A percentile compares a stretch with the other conserved stretches of the same genome.
phyloP scores from a whole-genome alignment of 768 basidiomycete species.

The Russula sp. region DNA sequence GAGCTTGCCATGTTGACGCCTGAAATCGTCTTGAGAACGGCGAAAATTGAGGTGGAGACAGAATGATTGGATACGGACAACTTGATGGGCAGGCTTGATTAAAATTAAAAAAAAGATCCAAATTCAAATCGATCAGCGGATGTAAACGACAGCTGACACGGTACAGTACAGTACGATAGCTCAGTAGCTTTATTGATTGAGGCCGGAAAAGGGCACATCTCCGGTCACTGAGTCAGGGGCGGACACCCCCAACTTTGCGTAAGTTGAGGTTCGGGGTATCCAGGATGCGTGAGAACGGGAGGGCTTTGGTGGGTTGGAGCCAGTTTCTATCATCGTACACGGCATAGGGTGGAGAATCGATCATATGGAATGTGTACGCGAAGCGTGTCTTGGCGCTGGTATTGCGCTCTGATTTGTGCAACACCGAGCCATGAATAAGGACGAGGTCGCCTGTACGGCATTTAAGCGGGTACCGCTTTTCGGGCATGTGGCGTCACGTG shows the following conservation, averaged over 20 bases:
- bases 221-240: neutral
- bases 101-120: neutral
- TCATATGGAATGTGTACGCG: slow-evolving; percentile 97
- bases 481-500: neutral
- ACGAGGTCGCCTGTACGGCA: slow-evolving; percentile 68
- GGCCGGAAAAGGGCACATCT: neutral
- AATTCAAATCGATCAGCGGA: neutral
- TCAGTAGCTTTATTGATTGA: neutral
- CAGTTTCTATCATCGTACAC: slow-evolving; percentile 89
- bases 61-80: neutral
- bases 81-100: neutral
- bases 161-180: too few relatives aligned
- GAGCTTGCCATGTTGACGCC: slow-evolving; percentile 43
- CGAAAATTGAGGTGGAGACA: slow-evolving; percentile 17
- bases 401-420: slow-evolving; percentile 91
- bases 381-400: slow-evolving; percentile 71
- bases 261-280: slow-evolving; percentile 26
- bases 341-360: slow-evolving; percentile 64
- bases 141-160: too few relatives aligned
- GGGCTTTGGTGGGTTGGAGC: slow-evolving; percentile 79
- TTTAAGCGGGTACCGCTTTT: neutral
- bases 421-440: slow-evolving; percentile 85
- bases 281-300: slow-evolving; percentile 72
- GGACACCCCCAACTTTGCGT: slow-evolving; percentile 17
- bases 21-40: slow-evolving; percentile 26